Evolutionary conservation across 805 yeast genomes (phyloP).

Genomic region (Sugiyamaella lignohabitans): DNA sequence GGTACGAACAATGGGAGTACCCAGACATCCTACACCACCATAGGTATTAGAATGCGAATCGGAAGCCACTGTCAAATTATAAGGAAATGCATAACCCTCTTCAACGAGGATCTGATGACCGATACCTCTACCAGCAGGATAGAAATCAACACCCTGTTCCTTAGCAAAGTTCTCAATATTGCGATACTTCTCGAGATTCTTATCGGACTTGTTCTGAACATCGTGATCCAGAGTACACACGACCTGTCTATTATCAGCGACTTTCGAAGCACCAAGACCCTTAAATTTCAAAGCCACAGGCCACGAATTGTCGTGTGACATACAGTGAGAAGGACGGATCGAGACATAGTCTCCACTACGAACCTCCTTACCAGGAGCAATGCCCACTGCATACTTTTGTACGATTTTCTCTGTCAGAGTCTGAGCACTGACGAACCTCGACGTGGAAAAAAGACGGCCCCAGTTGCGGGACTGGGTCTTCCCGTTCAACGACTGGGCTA

Average conservation of each 20-base stretch:
- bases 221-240: constrained; percentile 97
- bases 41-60: constrained; percentile 97
- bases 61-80: constrained; percentile 88
- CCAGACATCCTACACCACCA: constrained; percentile 93
- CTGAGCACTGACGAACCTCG: constrained; percentile 38
- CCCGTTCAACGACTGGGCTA: neutral
- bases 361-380: constrained; percentile 69
- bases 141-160: constrained; percentile 89
- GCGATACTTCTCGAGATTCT: constrained; percentile 77
- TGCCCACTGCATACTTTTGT: constrained; percentile 84
- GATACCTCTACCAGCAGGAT: constrained; percentile 98
- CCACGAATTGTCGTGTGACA: constrained; percentile 99
- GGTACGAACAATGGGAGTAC: constrained; percentile 96
- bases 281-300: constrained; percentile 96
- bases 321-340: constrained; percentile 91
- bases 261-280: constrained; percentile 84
- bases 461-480: neutral
- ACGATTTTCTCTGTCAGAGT: constrained; percentile 94
- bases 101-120: constrained; percentile 99
- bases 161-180: constrained; percentile 88
- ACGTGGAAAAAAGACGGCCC: constrained; percentile 10
- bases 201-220: constrained; percentile 87
- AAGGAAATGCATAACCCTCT: constrained; percentile 97
- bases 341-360: constrained; percentile 92
- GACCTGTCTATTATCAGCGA: constrained; percentile 81